Evolutionary conservation across 2,329 filamentous ascomycete species (phyloP), one percentile per base, ranked within the genome.

Genomic region (Bipolaris cookei): DNA sequence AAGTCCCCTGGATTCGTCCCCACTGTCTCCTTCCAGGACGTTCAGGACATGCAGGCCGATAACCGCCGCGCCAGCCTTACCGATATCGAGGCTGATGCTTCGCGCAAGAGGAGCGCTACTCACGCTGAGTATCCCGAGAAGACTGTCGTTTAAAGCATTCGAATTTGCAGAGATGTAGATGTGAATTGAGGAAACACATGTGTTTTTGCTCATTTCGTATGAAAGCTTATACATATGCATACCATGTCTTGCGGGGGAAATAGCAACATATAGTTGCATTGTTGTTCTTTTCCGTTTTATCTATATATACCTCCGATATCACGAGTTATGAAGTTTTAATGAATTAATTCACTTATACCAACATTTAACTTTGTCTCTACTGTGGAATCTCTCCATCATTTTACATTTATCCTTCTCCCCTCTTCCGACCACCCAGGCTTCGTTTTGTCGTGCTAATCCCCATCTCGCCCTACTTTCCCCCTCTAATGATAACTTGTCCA

Each of bases 1-100:
- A 83, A 90, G 68, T 90, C 87, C 73, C 84, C 82, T 59, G 69
- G 76, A 39, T 91, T 91, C 68, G 83, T 88, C 69, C 89, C 89
- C 3, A 72, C 70, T 5, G 68, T 75, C 37, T 75, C 71, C 14
- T 77, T 77, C 73, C 72, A 74, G 59, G 73, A 76, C 32, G 70
- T 76, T 7, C 69, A 70, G 57, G 69, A 75, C 16, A 54, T 63
- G 30, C 51, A 61, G 2, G 65, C 50, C 14, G 67, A 71, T 51
- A 64, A 49, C 45, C 64, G 73, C 56, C 65, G 68, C 42, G 64
- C 69, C 64, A 74, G 70, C 54, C 63, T 77, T 49, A 65, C 68
- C 8, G 70, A 76, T 21, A 68, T 64, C 8, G 73, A 77, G 63
- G 55, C 58, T 25, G 67, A 71, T 58, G 68, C 68, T 46, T 51